These are phyloP conservation scores for Lyophyllum atratum DNA, from an alignment of 768 basidiomycete species.

Conservation along the genomic window DNA sequence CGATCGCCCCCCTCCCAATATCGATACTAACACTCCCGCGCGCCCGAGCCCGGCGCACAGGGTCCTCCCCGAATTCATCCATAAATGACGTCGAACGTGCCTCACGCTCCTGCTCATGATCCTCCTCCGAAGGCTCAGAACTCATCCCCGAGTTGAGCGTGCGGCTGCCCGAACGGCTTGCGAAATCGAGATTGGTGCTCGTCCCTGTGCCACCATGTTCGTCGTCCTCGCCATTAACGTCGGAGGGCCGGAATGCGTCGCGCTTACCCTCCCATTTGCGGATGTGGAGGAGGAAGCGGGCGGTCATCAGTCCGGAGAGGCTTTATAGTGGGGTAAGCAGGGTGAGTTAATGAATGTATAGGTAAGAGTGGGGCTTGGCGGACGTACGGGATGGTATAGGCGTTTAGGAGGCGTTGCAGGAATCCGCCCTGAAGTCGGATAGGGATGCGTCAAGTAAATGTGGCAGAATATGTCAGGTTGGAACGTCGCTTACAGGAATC, in stretches of 20 bases:
- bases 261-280: slow-evolving; percentile 16
- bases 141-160: background rate
- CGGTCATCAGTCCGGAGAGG: slow-evolving; percentile 17
- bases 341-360: no score
- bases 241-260: background rate
- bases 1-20: background rate
- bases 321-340: slow-evolving; percentile 1
- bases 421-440: slow-evolving; percentile 23
- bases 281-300: slow-evolving; percentile 18
- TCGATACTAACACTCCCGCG: background rate
- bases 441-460: background rate
- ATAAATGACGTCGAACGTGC: background rate
- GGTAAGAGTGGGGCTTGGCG: background rate
- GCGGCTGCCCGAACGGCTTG: background rate
- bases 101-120: background rate
- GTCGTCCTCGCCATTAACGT: background rate
- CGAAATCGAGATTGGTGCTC: slow-evolving; percentile 7
- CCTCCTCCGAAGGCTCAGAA: background rate
- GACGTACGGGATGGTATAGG: slow-evolving; percentile 25
- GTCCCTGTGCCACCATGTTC: slow-evolving; percentile 2
- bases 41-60: slow-evolving; percentile 5
- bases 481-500: slow-evolving; percentile 17
- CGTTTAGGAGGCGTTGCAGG: slow-evolving; percentile 28
- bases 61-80: slow-evolving; percentile 18
- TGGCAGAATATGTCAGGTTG: background rate